Conservation (phyloP, 371 early-diverging fungal species). For the Zancudomyces culisetae region DNA sequence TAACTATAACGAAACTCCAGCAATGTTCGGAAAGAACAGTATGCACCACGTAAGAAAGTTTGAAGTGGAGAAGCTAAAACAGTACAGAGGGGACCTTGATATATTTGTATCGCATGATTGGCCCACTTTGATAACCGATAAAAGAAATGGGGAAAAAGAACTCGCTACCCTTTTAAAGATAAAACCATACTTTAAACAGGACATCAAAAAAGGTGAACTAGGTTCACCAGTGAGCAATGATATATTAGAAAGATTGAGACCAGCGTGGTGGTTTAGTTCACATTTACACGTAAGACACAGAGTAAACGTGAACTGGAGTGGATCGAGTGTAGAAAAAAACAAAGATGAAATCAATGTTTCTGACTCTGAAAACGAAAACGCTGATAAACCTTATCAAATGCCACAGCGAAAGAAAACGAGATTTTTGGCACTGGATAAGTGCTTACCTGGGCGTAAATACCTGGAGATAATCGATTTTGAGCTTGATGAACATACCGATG, state of each 20-base stretch:
- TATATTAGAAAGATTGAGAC: conserved; percentile 49
- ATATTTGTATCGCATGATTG: conserved; percentile 92
- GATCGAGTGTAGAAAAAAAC: neutral
- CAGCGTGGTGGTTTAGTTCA: conserved; percentile 82
- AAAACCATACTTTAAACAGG: conserved; percentile 51
- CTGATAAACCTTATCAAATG: neutral
- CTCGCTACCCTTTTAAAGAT: conserved; percentile 32
- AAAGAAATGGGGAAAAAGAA: conserved; percentile 48
- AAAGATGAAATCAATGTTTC: conserved; percentile 1
- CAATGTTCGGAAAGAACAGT: conserved; percentile 35
- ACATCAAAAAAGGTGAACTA: conserved; percentile 46
- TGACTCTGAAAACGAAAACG: neutral
- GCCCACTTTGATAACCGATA: conserved; percentile 76
- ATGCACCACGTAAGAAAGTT: conserved; percentile 75
- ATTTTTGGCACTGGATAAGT: conserved; percentile 26
- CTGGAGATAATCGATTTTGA: conserved; percentile 19
- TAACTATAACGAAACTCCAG: conserved; percentile 63
- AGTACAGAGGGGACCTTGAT: conserved; percentile 50
- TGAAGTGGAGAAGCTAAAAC: conserved; percentile 53
- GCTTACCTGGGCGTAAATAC: conserved; percentile 15
- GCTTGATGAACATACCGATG: conserved; percentile 3
- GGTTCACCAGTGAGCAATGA: conserved; percentile 51
- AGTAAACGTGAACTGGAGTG: conserved; percentile 31
- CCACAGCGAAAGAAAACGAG: conserved; percentile 7
- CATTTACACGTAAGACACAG: conserved; percentile 81